Percentiles rank a stretch among this genome's conserved stretches.
Evolutionary conservation across 2,329 filamentous ascomycete species (phyloP).

Genomic region (Penicillium sp.): DNA sequence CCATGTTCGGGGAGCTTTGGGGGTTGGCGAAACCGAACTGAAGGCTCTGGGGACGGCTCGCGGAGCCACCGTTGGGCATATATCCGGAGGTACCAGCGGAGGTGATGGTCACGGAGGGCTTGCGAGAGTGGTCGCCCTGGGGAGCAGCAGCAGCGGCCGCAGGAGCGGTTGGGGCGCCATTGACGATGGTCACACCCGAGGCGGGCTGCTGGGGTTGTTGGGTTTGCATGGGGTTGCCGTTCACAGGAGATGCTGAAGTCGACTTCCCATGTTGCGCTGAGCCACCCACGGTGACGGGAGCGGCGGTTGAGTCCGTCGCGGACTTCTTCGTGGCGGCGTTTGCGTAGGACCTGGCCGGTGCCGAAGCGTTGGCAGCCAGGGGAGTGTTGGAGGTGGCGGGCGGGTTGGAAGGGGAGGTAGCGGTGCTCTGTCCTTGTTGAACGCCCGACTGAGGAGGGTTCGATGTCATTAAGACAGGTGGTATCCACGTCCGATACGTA

Average conservation of each 20-base stretch:
- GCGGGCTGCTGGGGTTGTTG: constrained; percentile 31
- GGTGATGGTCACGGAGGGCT: constrained; percentile 89
- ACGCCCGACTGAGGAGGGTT: constrained; percentile 53
- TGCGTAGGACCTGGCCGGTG: constrained; percentile 64
- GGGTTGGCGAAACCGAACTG: constrained; percentile 80
- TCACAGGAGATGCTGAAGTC: constrained; percentile 76
- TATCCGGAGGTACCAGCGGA: constrained; percentile 77
- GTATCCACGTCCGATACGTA: constrained; percentile 33
- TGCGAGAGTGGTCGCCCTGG: constrained; percentile 74
- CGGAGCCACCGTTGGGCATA: constrained; percentile 75
- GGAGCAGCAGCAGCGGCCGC: constrained; percentile 35
- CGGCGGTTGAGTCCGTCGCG: constrained; percentile 56
- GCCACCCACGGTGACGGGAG: constrained; percentile 59
- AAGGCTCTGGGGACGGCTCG: constrained; percentile 62
- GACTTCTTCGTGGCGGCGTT: constrained; percentile 62
- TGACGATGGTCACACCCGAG: constrained; percentile 62
- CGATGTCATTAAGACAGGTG: constrained; percentile 65
- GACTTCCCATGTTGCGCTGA: constrained; percentile 60
- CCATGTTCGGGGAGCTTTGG: constrained; percentile 64
- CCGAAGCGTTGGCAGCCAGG: constrained; percentile 56
- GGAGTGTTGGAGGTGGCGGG: constrained; percentile 54
- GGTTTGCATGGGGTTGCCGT: constrained; percentile 71
- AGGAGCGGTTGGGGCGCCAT: constrained; percentile 61
- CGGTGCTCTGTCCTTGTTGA: constrained; percentile 54
- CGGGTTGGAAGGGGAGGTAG: constrained; percentile 46